phyloP scores from a whole-genome alignment of 768 basidiomycete genomes.

The Mycena maculata region DNA sequence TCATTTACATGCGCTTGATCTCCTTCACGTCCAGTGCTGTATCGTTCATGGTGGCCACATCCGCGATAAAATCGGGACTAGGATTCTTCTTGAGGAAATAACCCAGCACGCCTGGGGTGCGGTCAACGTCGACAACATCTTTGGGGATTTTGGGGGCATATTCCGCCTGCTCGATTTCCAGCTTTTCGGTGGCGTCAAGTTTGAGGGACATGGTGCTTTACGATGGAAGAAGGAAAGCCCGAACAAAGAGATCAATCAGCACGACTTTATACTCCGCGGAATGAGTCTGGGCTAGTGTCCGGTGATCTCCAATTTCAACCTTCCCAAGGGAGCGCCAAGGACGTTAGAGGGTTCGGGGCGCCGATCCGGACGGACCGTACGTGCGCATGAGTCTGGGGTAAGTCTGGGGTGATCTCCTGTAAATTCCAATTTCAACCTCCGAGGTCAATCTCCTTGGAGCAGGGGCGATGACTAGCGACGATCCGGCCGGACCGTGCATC shows the following conservation, averaged over 20 bases:
- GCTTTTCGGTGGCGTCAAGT: constrained; percentile 28
- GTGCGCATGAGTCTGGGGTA: too few relatives aligned
- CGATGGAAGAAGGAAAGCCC: background rate
- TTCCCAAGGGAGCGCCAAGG: too few relatives aligned
- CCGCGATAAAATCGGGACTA: constrained; percentile 34
- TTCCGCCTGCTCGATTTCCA: constrained; percentile 24
- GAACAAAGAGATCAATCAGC: background rate
- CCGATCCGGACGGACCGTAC: background rate
- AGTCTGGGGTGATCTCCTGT: too few relatives aligned
- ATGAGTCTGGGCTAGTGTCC: too few relatives aligned
- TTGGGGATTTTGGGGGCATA: constrained; percentile 15
- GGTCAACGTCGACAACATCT: constrained; percentile 17
- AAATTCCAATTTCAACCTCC: too few relatives aligned
- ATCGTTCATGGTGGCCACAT: constrained; percentile 35
- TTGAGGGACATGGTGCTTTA: constrained; percentile 15
- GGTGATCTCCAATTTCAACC: too few relatives aligned
- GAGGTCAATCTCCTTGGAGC: too few relatives aligned
- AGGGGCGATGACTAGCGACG: too few relatives aligned
- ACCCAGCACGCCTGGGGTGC: constrained; percentile 22
- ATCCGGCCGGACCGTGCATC: too few relatives aligned
- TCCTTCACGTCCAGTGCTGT: constrained; percentile 31
- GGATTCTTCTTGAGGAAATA: constrained; percentile 38
- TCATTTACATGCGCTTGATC: constrained; percentile 31
- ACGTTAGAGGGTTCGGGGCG: too few relatives aligned
- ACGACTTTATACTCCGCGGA: background rate